These are phyloP conservation scores for Sarocladium brachiariae DNA, from an alignment of 2,329 filamentous ascomycete species.

Conservation along the genomic window DNA sequence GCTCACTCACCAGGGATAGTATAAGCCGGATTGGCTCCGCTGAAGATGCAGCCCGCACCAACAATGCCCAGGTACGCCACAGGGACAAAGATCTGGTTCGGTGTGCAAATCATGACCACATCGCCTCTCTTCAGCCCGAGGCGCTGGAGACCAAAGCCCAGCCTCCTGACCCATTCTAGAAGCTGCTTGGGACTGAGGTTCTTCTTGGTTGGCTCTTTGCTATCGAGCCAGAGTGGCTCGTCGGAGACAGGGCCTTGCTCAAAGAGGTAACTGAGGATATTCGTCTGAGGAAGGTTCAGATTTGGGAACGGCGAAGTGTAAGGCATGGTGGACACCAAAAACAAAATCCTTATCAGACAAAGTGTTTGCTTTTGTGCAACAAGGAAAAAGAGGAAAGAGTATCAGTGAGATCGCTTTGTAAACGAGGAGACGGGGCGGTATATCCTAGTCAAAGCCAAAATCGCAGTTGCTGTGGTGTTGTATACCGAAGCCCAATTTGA, in stretches of 20 bases:
- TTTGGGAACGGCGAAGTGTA: conserved; percentile 35
- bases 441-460: no score
- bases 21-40: conserved; percentile 46
- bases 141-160: conserved; percentile 41
- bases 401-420: no score
- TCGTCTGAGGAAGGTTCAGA: conserved; percentile 38
- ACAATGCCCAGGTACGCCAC: conserved; percentile 47
- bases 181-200: conserved; percentile 40
- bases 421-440: no score
- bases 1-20: conserved; percentile 35
- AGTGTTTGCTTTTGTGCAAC: no score
- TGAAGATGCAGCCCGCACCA: conserved; percentile 46
- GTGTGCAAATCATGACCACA: conserved; percentile 46
- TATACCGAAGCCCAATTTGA: not conserved
- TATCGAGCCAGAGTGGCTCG: conserved; percentile 47
- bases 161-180: conserved; percentile 42
- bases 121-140: conserved; percentile 40
- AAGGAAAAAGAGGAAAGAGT: not conserved
- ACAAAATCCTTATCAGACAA: not conserved
- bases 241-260: conserved; percentile 26
- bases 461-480: no score
- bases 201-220: conserved; percentile 33
- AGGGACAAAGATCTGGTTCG: conserved; percentile 49
- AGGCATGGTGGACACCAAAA: conserved; percentile 35
- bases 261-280: conserved; percentile 32